Evolutionary conservation across 2,329 filamentous ascomycete genomes (phyloP).

Genomic region (Colletotrichum godetiae): DNA sequence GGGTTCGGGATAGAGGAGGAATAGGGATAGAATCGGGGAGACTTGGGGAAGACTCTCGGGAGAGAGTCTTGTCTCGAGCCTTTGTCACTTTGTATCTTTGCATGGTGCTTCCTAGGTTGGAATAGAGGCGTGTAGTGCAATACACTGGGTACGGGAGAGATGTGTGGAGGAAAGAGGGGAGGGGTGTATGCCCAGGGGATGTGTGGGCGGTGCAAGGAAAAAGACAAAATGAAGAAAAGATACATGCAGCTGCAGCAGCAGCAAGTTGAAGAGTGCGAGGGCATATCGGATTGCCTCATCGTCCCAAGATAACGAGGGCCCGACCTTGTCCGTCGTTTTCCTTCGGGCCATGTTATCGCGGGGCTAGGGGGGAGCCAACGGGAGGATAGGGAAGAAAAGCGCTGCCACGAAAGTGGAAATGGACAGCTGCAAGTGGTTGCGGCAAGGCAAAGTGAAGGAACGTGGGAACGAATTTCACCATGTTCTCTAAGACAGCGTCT

Average conservation of each 20-base stretch:
- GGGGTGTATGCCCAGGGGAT: neutral
- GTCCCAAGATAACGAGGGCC: conserved; percentile 28
- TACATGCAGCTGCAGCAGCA: neutral
- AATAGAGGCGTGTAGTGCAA: neutral
- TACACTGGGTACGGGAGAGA: neutral
- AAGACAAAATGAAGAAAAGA: neutral
- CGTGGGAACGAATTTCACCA: neutral
- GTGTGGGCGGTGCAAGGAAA: conserved; percentile 7
- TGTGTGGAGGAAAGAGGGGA: neutral
- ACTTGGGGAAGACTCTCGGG: neutral
- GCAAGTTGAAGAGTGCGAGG: conserved; percentile 1
- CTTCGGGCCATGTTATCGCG: conserved; percentile 19
- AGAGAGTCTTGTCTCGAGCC: neutral
- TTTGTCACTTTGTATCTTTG: conserved; percentile 2
- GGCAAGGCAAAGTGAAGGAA: neutral
- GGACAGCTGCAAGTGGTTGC: neutral
- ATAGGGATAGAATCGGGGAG: conserved; percentile 20
- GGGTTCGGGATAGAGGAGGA: conserved; percentile 30
- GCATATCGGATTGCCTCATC: conserved; percentile 30
- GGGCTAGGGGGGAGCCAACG: neutral
- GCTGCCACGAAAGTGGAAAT: no score
- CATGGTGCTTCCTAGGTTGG: neutral
- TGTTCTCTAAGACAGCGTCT: neutral
- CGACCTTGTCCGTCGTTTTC: conserved; percentile 14
- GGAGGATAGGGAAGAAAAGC: neutral